phyloP scores from a whole-genome alignment of 768 basidiomycete genomes.

The Chalciporus pseudorubinellus region DNA sequence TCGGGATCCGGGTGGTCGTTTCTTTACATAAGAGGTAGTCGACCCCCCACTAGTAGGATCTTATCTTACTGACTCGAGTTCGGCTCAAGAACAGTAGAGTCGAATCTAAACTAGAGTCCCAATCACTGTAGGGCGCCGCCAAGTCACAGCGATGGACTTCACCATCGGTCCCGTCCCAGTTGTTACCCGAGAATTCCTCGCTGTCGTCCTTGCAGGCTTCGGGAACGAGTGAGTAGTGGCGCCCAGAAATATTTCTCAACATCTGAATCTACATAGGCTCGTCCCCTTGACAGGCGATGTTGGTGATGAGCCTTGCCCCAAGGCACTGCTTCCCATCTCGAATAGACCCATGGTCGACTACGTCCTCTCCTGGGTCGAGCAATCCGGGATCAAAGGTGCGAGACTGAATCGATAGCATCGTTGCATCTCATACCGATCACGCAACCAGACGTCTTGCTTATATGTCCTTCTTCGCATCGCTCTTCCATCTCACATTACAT shows the following conservation, averaged over 20 bases:
- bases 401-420: neutral
- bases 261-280: constrained; percentile 46
- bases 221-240: constrained; percentile 71
- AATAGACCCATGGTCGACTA: constrained; percentile 88
- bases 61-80: neutral
- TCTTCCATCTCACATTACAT: constrained; percentile 80
- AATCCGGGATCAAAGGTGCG: constrained; percentile 79
- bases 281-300: constrained; percentile 72
- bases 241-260: neutral
- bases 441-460: constrained; percentile 73
- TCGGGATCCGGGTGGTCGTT: neutral
- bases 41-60: neutral
- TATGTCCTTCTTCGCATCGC: constrained; percentile 79
- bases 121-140: neutral
- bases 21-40: neutral
- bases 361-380: constrained; percentile 80
- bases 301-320: constrained; percentile 81
- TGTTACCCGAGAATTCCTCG: constrained; percentile 76
- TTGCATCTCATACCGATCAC: constrained; percentile 7
- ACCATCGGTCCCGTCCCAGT: constrained; percentile 51
- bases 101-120: too few relatives aligned
- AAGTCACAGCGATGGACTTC: constrained; percentile 53
- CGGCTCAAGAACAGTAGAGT: too few relatives aligned
- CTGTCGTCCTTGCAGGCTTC: constrained; percentile 85
- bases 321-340: constrained; percentile 83